Percentiles rank a stretch among this genome's conserved stretches.
Evolutionary conservation across 2,329 filamentous ascomycete genomes (phyloP).

Genomic region (Fusarium sp.): DNA sequence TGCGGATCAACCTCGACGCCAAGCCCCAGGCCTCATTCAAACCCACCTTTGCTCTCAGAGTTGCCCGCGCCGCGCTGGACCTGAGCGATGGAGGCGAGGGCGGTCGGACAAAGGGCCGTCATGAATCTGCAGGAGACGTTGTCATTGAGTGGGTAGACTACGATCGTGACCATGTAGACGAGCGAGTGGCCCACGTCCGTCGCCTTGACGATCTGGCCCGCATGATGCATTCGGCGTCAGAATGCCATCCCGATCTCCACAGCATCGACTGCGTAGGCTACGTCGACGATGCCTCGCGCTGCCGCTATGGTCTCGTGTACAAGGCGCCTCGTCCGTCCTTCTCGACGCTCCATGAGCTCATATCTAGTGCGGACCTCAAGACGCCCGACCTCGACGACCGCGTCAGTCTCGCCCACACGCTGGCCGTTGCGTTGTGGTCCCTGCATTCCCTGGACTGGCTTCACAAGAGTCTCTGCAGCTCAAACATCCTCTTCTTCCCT

Average conservation of each 20-base stretch:
- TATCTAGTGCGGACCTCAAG: conserved; percentile 51
- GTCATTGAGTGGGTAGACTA: conserved; percentile 58
- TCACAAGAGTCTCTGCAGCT: conserved; percentile 63
- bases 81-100: conserved; percentile 21
- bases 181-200: conserved; percentile 54
- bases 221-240: conserved; percentile 58
- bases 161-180: conserved; percentile 53
- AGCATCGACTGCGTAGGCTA: conserved; percentile 59
- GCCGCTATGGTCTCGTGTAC: conserved; percentile 57
- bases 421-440: conserved; percentile 57
- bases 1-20: conserved; percentile 58
- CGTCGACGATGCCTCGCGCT: conserved; percentile 51
- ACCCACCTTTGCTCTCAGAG: conserved; percentile 54
- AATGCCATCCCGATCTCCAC: conserved; percentile 57
- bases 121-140: conserved; percentile 49
- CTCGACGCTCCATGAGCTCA: conserved; percentile 53
- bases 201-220: conserved; percentile 57
- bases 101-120: conserved; percentile 47
- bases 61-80: conserved; percentile 47
- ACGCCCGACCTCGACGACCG: conserved; percentile 57
- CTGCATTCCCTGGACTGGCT: conserved; percentile 65
- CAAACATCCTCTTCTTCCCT: conserved; percentile 65
- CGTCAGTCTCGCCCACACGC: conserved; percentile 53
- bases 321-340: conserved; percentile 49
- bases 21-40: conserved; percentile 52